Conservation (phyloP, 257 asterid genomes). For the Solanum ossicruentum region DNA sequence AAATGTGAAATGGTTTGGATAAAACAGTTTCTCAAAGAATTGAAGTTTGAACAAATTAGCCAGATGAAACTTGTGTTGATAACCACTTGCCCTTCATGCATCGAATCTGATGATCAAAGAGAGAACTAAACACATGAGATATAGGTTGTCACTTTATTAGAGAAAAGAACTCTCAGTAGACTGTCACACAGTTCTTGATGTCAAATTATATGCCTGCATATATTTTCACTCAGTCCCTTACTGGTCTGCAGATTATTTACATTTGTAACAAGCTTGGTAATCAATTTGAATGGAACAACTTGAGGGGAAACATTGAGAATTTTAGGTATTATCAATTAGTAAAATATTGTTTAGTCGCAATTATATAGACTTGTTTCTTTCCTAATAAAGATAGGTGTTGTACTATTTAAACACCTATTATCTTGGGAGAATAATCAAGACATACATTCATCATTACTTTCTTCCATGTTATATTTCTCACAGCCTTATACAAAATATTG, state of each 20-base stretch:
- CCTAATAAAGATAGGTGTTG: not conserved
- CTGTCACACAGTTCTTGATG: too few relatives aligned
- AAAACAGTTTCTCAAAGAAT: not conserved
- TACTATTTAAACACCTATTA: not conserved
- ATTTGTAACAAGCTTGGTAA: too few relatives aligned
- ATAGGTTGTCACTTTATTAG: not conserved
- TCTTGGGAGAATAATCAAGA: not conserved
- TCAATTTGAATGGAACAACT: not conserved
- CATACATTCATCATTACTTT: not conserved
- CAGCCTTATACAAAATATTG: not conserved
- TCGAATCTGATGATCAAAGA: not conserved
- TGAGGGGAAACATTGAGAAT: not conserved
- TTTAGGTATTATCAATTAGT: too few relatives aligned
- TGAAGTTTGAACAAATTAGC: not conserved
- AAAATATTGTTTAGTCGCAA: too few relatives aligned
- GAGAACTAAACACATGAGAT: not conserved
- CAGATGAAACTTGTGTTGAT: not conserved
- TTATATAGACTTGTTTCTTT: not conserved
- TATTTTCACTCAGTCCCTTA: not conserved
- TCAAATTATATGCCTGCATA: not conserved
- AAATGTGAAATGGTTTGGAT: not conserved
- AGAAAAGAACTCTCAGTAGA: not conserved
- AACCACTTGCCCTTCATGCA: not conserved
- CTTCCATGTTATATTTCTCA: too few relatives aligned
- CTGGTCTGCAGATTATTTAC: not conserved